These are phyloP conservation scores for Xanthoceras sorbifolium DNA, from an alignment of 345 rosid genomes.

Conservation along the genomic window DNA sequence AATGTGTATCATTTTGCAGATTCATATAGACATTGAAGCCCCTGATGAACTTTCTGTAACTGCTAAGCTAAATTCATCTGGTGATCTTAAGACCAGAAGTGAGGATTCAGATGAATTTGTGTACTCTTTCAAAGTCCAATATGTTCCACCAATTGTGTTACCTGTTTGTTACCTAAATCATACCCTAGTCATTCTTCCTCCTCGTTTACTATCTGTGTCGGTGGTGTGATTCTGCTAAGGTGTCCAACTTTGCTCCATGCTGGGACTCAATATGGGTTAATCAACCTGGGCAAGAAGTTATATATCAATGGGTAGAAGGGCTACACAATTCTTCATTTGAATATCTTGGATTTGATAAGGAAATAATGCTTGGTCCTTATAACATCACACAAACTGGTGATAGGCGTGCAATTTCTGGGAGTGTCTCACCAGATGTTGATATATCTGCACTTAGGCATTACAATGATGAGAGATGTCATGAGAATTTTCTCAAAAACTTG, in stretches of 20 bases:
- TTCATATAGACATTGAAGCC: conserved; percentile 57
- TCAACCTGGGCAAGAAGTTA: conserved; percentile 74
- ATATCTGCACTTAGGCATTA: conserved; percentile 66
- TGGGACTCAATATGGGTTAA: conserved; percentile 73
- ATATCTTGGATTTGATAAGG: conserved; percentile 55
- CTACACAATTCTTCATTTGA: conserved; percentile 63
- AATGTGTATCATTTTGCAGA: conserved; percentile 43
- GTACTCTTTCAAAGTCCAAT: conserved; percentile 65
- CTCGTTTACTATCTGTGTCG: conserved; percentile 60
- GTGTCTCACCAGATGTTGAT: conserved; percentile 59
- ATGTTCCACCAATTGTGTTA: conserved; percentile 80
- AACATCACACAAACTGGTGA: conserved; percentile 44
- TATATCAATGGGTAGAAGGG: conserved; percentile 78
- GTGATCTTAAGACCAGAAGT: conserved; percentile 24
- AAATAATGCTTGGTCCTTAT: conserved; percentile 75
- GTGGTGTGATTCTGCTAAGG: conserved; percentile 70
- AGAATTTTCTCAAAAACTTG: conserved; percentile 59
- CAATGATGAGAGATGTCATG: conserved; percentile 64
- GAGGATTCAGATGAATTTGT: conserved; percentile 52
- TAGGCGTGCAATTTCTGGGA: conserved; percentile 63
- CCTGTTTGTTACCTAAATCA: conserved; percentile 68
- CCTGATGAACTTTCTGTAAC: conserved; percentile 43
- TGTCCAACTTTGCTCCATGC: conserved; percentile 71
- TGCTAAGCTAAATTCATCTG: conserved; percentile 50
- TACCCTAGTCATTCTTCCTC: conserved; percentile 83